Evolutionary conservation across 78 protist species (phyloP).

Genomic region (Pigoraptor vietnamica): DNA sequence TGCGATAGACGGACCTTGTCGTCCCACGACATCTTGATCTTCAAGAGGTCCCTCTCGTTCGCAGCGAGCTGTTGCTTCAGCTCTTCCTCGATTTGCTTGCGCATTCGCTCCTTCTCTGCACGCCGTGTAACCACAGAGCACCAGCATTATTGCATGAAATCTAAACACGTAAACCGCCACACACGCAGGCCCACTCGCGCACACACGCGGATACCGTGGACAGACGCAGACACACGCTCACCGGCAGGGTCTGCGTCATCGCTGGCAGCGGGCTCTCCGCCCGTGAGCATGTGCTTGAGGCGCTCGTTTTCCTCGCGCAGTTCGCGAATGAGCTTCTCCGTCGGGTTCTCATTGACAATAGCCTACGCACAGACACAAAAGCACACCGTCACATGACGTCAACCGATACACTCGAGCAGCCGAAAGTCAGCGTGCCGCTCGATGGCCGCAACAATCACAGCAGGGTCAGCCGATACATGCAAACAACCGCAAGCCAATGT

Average conservation of each 20-base stretch:
- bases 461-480: too few relatives aligned
- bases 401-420: too few relatives aligned
- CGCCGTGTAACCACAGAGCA: too few relatives aligned
- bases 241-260: neutral
- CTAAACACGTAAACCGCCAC: too few relatives aligned
- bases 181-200: too few relatives aligned
- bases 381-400: too few relatives aligned
- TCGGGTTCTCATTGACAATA: slow-evolving; percentile 71
- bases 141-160: too few relatives aligned
- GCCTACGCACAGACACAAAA: too few relatives aligned
- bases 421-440: too few relatives aligned
- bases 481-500: too few relatives aligned
- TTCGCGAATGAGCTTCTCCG: slow-evolving; percentile 55
- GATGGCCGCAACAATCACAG: too few relatives aligned
- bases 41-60: neutral
- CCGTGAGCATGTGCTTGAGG: neutral
- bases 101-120: neutral
- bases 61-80: neutral
- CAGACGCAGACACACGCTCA: neutral
- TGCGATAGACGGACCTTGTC: neutral
- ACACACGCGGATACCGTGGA: too few relatives aligned
- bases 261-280: neutral
- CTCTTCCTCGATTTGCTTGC: neutral
- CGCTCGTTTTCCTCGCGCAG: slow-evolving; percentile 32
- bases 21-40: neutral